Conservation (phyloP, 2,329 filamentous ascomycete genomes). For the Tolypocladium paradoxum region DNA sequence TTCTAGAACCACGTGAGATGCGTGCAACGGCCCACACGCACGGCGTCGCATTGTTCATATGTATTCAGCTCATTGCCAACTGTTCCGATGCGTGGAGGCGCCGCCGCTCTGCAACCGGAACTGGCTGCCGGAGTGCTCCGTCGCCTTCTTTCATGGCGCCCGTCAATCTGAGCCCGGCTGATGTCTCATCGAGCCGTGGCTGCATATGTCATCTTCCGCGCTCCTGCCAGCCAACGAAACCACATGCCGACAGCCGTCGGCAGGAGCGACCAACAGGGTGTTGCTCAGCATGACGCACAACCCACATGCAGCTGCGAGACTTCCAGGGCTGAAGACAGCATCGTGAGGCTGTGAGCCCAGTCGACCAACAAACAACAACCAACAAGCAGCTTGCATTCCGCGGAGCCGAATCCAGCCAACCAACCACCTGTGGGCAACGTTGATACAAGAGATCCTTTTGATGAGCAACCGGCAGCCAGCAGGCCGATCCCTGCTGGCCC, state of each 20-base stretch:
- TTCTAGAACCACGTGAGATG: neutral
- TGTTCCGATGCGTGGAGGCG: neutral
- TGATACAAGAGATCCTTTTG: too few species aligned
- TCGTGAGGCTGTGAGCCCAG: too few species aligned
- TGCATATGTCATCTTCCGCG: neutral
- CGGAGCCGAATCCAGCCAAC: too few species aligned
- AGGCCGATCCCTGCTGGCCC: conserved; percentile 8
- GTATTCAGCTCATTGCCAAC: neutral
- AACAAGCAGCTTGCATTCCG: too few species aligned
- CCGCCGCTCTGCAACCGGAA: neutral
- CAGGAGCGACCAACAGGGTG: neutral
- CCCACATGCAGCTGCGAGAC: neutral
- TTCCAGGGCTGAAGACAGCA: neutral
- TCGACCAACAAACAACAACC: too few species aligned
- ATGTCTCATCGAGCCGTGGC: neutral
- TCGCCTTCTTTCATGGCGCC: neutral
- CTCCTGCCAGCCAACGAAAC: neutral
- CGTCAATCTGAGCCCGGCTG: neutral
- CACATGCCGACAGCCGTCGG: neutral
- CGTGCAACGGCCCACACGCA: neutral
- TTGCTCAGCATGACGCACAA: neutral
- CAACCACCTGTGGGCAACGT: too few species aligned
- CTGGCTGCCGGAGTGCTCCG: too few species aligned
- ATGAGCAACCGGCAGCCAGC: too few species aligned
- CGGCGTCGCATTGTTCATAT: neutral